Conservation (phyloP, 176 grass and related monocot species). For the Chloris gayana region DNA sequence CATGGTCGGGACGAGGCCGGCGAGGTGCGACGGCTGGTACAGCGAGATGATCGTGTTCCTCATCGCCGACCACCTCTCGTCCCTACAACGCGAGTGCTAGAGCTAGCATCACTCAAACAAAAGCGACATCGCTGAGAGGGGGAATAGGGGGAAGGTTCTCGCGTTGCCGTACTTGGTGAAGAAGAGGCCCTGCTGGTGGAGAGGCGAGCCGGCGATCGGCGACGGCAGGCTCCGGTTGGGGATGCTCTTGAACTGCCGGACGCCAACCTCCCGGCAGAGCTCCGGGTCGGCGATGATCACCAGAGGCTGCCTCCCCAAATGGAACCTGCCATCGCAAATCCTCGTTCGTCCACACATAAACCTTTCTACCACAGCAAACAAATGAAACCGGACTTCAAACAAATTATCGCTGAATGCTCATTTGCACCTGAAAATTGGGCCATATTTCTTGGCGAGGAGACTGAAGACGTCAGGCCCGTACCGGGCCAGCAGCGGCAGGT, state of each 20-base stretch:
- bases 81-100: constrained; percentile 30
- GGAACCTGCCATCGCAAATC: constrained; percentile 48
- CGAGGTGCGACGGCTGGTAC: constrained; percentile 80
- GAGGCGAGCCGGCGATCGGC: constrained; percentile 52
- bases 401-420: neutral
- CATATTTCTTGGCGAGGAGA: constrained; percentile 62
- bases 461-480: constrained; percentile 69
- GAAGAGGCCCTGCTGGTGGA: constrained; percentile 79
- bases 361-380: neutral
- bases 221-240: constrained; percentile 70
- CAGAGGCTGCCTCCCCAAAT: constrained; percentile 79
- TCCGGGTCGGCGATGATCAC: constrained; percentile 77
- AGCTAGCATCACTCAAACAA: neutral
- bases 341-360: neutral
- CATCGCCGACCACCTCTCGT: constrained; percentile 70
- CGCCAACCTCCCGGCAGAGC: constrained; percentile 64
- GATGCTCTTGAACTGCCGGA: constrained; percentile 77
- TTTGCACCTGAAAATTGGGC: constrained; percentile 63
- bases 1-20: constrained; percentile 74
- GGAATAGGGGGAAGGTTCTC: neutral
- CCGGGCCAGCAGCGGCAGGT: constrained; percentile 69
- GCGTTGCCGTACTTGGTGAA: constrained; percentile 42
- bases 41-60: constrained; percentile 77
- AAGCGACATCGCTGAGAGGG: too few relatives aligned
- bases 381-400: neutral